Conservation (phyloP, 352 stramenopile genomes). For the Pythium folliculosum region DNA sequence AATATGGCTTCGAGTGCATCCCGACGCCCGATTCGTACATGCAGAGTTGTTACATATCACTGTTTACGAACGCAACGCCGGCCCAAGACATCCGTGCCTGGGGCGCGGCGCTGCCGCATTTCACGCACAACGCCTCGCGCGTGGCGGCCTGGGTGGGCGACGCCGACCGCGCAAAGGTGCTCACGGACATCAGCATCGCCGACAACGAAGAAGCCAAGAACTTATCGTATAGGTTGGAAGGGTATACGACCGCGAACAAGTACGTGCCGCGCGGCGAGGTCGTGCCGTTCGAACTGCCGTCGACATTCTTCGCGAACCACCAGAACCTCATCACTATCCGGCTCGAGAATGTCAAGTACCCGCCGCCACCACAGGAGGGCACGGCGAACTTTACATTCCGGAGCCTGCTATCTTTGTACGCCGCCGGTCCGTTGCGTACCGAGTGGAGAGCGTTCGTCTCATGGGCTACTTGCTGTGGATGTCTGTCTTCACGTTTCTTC, state of each 20-base stretch:
- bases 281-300: neutral
- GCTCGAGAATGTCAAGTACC: conserved; percentile 4
- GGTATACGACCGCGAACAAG: neutral
- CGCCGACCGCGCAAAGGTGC: neutral
- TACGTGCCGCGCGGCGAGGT: neutral
- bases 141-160: neutral
- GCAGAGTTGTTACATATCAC: neutral
- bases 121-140: neutral
- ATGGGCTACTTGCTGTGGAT: too few species aligned
- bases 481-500: neutral
- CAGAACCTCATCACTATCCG: neutral
- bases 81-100: neutral
- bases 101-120: neutral
- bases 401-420: neutral
- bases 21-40: neutral
- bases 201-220: neutral
- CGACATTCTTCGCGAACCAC: conserved; percentile 7
- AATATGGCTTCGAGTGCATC: neutral
- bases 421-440: too few species aligned
- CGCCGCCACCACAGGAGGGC: neutral
- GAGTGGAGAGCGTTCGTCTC: too few species aligned
- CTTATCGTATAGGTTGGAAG: too few species aligned
- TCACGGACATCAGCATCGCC: neutral
- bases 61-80: neutral
- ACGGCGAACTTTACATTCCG: neutral